These are phyloP conservation scores for Aspergillus ellipticus DNA, from an alignment of 495 filamentous ascomycete genomes.

Conservation along the genomic window DNA sequence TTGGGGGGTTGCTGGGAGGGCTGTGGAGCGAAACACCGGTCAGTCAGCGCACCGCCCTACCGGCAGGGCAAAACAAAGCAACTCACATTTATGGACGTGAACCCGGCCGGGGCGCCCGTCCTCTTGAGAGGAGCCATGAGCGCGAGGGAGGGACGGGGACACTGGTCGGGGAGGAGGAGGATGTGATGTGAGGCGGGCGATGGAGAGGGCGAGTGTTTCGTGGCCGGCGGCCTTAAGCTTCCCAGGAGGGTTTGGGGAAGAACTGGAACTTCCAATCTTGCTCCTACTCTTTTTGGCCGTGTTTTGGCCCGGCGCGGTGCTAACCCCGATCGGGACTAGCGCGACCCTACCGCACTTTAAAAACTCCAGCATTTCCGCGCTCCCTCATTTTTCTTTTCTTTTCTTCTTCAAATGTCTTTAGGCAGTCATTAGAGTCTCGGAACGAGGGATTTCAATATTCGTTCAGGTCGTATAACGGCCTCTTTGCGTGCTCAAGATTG, in stretches of 20 bases:
- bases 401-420: conserved; percentile 79
- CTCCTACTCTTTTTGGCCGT: conserved; percentile 19
- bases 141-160: neutral
- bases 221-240: conserved; percentile 1
- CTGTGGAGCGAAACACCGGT: conserved; percentile 12
- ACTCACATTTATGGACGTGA: conserved; percentile 28
- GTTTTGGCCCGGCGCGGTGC: conserved; percentile 35
- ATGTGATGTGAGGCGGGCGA: neutral
- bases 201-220: neutral
- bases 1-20: conserved; percentile 17
- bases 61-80: conserved; percentile 9
- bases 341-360: conserved; percentile 17
- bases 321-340: conserved; percentile 32
- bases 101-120: conserved; percentile 16
- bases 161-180: neutral
- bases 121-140: conserved; percentile 29
- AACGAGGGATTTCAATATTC: conserved; percentile 88
- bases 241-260: conserved; percentile 10
- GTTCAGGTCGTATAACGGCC: conserved; percentile 77
- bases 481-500: conserved; percentile 98
- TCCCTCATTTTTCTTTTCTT: conserved; percentile 50
- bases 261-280: conserved; percentile 7
- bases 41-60: conserved; percentile 9
- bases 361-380: conserved; percentile 25
- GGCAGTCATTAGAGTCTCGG: conserved; percentile 99